A percentile compares a stretch with the other conserved stretches of the same genome.
Conservation (phyloP, 108 stramenopile genomes). For the Bacterosira constricta region DNA sequence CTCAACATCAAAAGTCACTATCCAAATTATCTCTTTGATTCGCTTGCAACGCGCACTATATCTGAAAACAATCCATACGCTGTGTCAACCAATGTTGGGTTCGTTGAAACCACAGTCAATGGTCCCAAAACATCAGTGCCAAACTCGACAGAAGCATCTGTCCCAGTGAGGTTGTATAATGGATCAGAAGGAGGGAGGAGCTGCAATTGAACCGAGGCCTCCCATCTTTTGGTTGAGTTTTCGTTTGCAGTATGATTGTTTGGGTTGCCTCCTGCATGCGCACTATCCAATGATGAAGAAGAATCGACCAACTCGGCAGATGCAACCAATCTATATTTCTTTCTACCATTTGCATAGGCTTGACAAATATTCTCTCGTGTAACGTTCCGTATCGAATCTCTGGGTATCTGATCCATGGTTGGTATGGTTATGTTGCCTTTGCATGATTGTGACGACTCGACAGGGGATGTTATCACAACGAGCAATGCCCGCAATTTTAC, state of each 20-base stretch:
- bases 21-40: background rate
- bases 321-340: conserved; percentile 33
- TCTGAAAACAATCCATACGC: conserved; percentile 46
- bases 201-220: conserved; percentile 19
- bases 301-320: conserved; percentile 15
- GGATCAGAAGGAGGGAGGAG: conserved; percentile 19
- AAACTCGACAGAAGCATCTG: conserved; percentile 31
- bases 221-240: conserved; percentile 11
- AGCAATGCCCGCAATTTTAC: conserved; percentile 41
- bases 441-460: background rate
- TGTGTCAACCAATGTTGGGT: conserved; percentile 44
- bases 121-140: conserved; percentile 34
- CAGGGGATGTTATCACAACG: conserved; percentile 20
- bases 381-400: conserved; percentile 29
- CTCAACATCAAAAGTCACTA: too few species aligned
- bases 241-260: background rate
- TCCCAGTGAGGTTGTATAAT: conserved; percentile 30
- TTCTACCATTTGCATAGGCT: conserved; percentile 14
- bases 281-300: background rate
- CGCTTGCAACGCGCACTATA: conserved; percentile 31
- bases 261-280: background rate
- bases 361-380: conserved; percentile 13
- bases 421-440: background rate
- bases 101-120: conserved; percentile 20
- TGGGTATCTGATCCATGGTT: conserved; percentile 27